Percentiles rank a stretch among this genome's conserved stretches.
phyloP scores from a whole-genome alignment of 495 filamentous ascomycete genomes.

The Neurospora sp. region DNA sequence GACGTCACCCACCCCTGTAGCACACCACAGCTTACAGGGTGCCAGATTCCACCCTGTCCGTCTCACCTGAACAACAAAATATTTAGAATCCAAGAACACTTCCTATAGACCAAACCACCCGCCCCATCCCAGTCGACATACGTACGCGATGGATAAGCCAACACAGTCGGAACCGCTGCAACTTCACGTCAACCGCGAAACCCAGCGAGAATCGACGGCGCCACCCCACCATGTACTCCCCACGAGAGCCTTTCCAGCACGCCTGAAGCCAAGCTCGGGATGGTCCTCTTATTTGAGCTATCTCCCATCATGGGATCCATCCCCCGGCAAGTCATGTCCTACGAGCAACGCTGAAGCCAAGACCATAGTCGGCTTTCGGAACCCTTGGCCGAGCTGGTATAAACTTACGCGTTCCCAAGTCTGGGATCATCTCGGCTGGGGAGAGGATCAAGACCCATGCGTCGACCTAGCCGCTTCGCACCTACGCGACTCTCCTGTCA shows the following conservation, averaged over 20 bases:
- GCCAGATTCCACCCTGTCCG: not conserved
- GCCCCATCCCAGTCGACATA: not conserved
- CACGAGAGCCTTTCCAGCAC: not conserved
- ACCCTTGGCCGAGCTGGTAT: slow-evolving; percentile 44
- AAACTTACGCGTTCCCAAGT: slow-evolving; percentile 15
- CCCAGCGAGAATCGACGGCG: not conserved
- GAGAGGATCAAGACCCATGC: slow-evolving; percentile 11
- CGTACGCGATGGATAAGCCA: not conserved
- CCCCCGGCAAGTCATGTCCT: not conserved
- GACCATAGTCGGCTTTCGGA: slow-evolving; percentile 28
- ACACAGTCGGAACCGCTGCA: not conserved
- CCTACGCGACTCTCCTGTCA: not conserved
- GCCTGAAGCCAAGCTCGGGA: not conserved
- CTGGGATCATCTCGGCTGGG: slow-evolving; percentile 20
- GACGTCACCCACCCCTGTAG: not conserved
- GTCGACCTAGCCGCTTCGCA: slow-evolving; percentile 13
- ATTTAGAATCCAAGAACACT: not conserved
- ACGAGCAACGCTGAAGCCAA: not conserved
- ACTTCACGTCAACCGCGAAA: not conserved
- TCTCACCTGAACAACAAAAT: not conserved
- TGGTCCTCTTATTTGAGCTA: not conserved
- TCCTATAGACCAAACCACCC: not conserved
- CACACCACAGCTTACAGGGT: not conserved
- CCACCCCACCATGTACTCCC: not conserved
- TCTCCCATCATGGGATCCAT: not conserved